Percentiles rank a stretch among this genome's conserved stretches.
Conservation (phyloP, 371 early-diverging fungal genomes). For the Mucor mucedo region DNA sequence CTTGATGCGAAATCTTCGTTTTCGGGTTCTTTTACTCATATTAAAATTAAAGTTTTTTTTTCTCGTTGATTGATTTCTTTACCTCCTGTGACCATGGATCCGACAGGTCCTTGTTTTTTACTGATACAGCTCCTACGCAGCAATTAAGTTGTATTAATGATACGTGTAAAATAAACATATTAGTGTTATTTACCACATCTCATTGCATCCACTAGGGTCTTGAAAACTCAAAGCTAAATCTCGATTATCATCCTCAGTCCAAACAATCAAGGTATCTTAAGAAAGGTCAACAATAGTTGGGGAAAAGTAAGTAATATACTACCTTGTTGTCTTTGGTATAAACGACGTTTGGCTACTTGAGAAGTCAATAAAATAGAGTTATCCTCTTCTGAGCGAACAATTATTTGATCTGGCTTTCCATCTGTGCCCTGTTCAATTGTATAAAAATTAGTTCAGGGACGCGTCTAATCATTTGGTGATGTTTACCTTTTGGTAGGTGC, state of each 20-base stretch:
- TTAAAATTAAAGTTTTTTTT: background rate
- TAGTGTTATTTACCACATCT: slow-evolving; percentile 70
- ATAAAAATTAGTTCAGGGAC: slow-evolving; percentile 31
- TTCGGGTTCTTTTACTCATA: background rate
- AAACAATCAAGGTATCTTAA: slow-evolving; percentile 89
- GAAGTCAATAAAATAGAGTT: slow-evolving; percentile 66
- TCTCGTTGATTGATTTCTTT: background rate
- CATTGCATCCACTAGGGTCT: slow-evolving; percentile 81
- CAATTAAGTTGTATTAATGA: background rate
- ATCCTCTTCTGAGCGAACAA: slow-evolving; percentile 72
- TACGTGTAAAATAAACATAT: background rate
- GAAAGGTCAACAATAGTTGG: slow-evolving; percentile 20
- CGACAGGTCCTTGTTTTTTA: slow-evolving; percentile 22
- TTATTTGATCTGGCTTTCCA: slow-evolving; percentile 61
- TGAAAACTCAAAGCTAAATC: slow-evolving; percentile 94
- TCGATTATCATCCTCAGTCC: slow-evolving; percentile 80
- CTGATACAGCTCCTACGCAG: slow-evolving; percentile 12
- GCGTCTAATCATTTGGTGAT: slow-evolving; percentile 6
- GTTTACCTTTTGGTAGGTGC: slow-evolving; percentile 61
- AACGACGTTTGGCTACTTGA: slow-evolving; percentile 65
- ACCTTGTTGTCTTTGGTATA: slow-evolving; percentile 87
- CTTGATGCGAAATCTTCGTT: slow-evolving; percentile 7
- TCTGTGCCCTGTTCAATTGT: slow-evolving; percentile 32
- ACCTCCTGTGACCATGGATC: slow-evolving; percentile 14
- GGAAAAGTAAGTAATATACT: slow-evolving; percentile 2